A percentile compares a stretch with the other conserved stretches of the same genome.
These are phyloP conservation scores for Boletus fagicola DNA, from an alignment of 768 basidiomycete genomes.

Conservation along the genomic window DNA sequence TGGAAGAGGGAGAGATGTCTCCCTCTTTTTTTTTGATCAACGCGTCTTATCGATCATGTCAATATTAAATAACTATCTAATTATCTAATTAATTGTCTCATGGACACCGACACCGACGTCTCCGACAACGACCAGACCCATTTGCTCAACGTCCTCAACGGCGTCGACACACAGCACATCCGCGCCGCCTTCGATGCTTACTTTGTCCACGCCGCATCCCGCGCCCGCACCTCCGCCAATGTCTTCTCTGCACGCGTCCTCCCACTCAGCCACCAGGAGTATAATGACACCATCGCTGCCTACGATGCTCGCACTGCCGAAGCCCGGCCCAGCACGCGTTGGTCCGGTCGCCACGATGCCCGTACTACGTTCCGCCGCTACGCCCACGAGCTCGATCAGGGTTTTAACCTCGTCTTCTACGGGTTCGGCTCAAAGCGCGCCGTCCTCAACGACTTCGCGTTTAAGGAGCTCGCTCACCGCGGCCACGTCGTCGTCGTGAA, in stretches of 20 bases:
- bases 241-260: constrained; percentile 75
- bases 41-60: constrained; percentile 32
- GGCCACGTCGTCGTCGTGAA: constrained; percentile 81
- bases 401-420: constrained; percentile 87
- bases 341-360: constrained; percentile 17
- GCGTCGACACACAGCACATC: not conserved
- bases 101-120: constrained; percentile 30
- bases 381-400: constrained; percentile 68
- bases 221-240: constrained; percentile 71
- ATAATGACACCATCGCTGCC: constrained; percentile 34
- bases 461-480: constrained; percentile 46
- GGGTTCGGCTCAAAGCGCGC: constrained; percentile 86
- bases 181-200: constrained; percentile 84
- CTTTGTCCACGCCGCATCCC: constrained; percentile 61
- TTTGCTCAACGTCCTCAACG: constrained; percentile 11
- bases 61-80: constrained; percentile 16
- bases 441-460: constrained; percentile 74
- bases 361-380: constrained; percentile 54
- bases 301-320: constrained; percentile 19
- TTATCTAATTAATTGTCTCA: constrained; percentile 21
- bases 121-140: constrained; percentile 29
- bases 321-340: constrained; percentile 16
- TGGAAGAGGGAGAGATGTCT: constrained; percentile 17
- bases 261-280: constrained; percentile 68
- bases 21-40: constrained; percentile 20